Conservation (phyloP, 2,329 filamentous ascomycete genomes). For the Diaporthe humulicola region DNA sequence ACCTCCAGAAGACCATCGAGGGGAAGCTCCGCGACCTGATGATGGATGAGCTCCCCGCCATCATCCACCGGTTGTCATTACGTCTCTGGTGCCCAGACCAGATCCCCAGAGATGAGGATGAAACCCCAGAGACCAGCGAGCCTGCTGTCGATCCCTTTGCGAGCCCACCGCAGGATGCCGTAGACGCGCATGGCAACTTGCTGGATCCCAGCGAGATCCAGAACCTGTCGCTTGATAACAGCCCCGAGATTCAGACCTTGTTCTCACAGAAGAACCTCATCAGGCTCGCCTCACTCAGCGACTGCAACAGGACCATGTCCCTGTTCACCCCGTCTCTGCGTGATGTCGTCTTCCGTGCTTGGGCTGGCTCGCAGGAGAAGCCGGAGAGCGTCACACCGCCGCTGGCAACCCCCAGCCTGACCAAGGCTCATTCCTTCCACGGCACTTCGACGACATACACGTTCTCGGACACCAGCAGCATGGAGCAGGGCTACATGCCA, state of each 20-base stretch:
- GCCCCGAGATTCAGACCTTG: constrained; percentile 85
- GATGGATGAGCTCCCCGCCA: constrained; percentile 97
- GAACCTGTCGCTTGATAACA: constrained; percentile 82
- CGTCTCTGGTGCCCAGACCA: constrained; percentile 93
- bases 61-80: constrained; percentile 92
- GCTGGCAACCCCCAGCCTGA: constrained; percentile 65
- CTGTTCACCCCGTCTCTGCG: constrained; percentile 92
- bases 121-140: constrained; percentile 65
- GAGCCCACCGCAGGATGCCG: constrained; percentile 83
- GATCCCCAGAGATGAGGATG: constrained; percentile 74
- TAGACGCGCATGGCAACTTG: constrained; percentile 83
- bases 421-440: constrained; percentile 73
- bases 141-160: constrained; percentile 83
- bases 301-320: constrained; percentile 91
- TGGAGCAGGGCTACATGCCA: constrained; percentile 72
- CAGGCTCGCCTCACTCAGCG: constrained; percentile 83
- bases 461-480: constrained; percentile 78
- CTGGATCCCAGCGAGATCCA: constrained; percentile 82
- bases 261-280: constrained; percentile 97
- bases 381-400: constrained; percentile 69
- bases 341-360: constrained; percentile 92
- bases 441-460: constrained; percentile 75
- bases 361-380: constrained; percentile 84
- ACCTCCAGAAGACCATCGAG: constrained; percentile 96
- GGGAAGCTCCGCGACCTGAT: constrained; percentile 91